Base-by-base conservation (phyloP, 805 yeast genomes). In the Helenozyma baotianmanensis region DNA sequence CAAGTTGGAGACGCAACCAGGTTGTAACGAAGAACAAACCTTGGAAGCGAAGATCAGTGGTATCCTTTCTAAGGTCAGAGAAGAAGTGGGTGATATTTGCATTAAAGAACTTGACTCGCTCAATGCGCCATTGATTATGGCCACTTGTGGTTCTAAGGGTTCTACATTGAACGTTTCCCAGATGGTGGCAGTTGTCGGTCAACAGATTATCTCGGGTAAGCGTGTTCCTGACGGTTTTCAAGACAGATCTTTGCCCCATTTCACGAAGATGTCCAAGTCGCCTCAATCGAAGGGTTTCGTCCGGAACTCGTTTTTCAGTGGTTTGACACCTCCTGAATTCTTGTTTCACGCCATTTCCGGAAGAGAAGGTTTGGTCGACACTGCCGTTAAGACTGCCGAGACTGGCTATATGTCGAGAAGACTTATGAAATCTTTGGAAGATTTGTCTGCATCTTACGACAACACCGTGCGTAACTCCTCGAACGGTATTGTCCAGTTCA, bases 161-260 rank as follows among this genome's bases (percentile, higher is more conserved):
- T 92, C 97, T 24, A 88, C 96, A 0, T 74, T 94, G 42, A 92
- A 92, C 60, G 98, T 92, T 19, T 92, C 98, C 10, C 99, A 92
- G 69, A 92, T 92, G 99, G 97, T 92, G 73, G 99, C 99, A 0
- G 96, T 90, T 56, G 98, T 92, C 18, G 98, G 98, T 35, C 99
- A 92, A 67, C 99, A 92, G 64, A 92, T 92, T 68, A 92, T 92
- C 48, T 81, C 96, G 4, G 99, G 99, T 62, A 85, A 87, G 57
- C 95, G 99, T 75, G 98, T 92, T 41, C 97, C 98, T 15, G 96
- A 92, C 71, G 99, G 99, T n/a, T 92, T 92, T 74, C 97, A 92
- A 62, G 97, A 92, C 64, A 80, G 99, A 62, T 87, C 98, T 0
- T 68, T 92, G 47, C 99, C 99, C 9, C 99, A 92, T 64, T 92